Evolutionary conservation across 2,329 filamentous ascomycete genomes (phyloP), one percentile per base, ranked within the genome.

Genomic region (Sporothrix mexicana): DNA sequence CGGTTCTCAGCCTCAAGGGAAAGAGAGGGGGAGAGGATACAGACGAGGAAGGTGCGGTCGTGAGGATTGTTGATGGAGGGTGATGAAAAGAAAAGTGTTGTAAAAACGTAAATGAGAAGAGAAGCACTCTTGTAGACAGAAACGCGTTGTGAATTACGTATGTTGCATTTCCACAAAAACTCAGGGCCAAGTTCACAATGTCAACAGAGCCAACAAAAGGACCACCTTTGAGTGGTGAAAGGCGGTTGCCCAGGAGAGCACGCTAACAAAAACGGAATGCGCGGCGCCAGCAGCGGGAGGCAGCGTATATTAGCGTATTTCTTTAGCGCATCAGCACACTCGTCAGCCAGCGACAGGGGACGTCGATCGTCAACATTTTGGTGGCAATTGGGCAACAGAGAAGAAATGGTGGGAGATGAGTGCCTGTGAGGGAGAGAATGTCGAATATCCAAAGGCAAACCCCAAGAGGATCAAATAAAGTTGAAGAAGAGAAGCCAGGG

Each of bases 181-280:
- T 41, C 41, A 64, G 36, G 30, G 59, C n/a, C 59, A 64, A 55
- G 49, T 43, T 43, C 67, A 45, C 64, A 57, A 72, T 69, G 70
- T 71, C 72, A 73, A 73, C 74, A 74, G 17, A 68, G 36, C 43
- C 47, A 67, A 30, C 23, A 51, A 36, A 43, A 41, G 36, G 62
- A 59, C 59, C 23, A n/a, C 17, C 17, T 45, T 36, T 12, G 59
- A 51, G 51, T 36, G 17, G 47, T 25, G 69, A 71, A 59, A 45
- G n/a, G 30, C 49, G 67, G 74, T 75, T 75, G 74, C 69, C 74
- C 72, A 62, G 72, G 74, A 51, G 73, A 75, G 73, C 25, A 62
- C 74, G 72, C 74, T 75, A 75, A 70, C 5, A 57, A 51, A 51
- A n/a, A 43, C 61, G 61, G 61, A 66, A 47, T 20, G 61, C 61